These are phyloP conservation scores for Gossypium australe DNA, from an alignment of 345 rosid genomes.

Conservation along the genomic window DNA sequence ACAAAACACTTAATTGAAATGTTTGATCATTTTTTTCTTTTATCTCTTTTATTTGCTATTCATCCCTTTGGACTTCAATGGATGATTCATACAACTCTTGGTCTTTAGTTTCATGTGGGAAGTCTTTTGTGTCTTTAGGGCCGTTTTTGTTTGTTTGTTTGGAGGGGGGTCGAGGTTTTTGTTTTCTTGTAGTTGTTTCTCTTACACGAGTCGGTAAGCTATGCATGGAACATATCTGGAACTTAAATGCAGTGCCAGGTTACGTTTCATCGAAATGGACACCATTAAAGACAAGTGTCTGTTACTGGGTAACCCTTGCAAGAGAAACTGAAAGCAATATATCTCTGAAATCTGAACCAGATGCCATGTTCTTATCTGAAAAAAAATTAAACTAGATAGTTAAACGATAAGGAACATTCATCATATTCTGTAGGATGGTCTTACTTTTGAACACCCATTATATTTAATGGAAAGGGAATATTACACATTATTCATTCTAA, in stretches of 20 bases:
- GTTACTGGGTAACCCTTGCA: constrained; percentile 16
- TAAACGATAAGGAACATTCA: constrained; percentile 8
- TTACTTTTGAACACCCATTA: not conserved
- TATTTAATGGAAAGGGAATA: not conserved
- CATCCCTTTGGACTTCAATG: constrained; percentile 15
- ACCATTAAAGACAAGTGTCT: constrained; percentile 30
- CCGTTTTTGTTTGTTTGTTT: constrained; percentile 18
- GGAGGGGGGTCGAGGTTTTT: not conserved
- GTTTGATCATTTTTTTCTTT: constrained; percentile 11
- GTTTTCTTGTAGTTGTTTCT: constrained; percentile 12
- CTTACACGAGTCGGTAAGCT: constrained; percentile 17
- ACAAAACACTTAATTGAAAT: not conserved
- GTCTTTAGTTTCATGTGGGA: constrained; percentile 22
- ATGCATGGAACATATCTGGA: constrained; percentile 39
- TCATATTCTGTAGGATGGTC: constrained; percentile 3
- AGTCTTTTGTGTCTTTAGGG: constrained; percentile 16
- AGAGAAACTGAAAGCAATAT: constrained; percentile 25
- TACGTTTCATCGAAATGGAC: constrained; percentile 25
- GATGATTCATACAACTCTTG: constrained; percentile 8
- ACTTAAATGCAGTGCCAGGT: constrained; percentile 35
- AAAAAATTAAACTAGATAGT: constrained; percentile 7
- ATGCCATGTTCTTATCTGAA: constrained; percentile 22
- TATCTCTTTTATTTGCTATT: not conserved
- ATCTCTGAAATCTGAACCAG: constrained; percentile 19
- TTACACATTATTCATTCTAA: not conserved